A percentile compares a stretch with the other conserved stretches of the same genome.
Evolutionary conservation across 176 grass and related monocot species (phyloP).

Genomic region (Hsuehochloa calcarea): DNA sequence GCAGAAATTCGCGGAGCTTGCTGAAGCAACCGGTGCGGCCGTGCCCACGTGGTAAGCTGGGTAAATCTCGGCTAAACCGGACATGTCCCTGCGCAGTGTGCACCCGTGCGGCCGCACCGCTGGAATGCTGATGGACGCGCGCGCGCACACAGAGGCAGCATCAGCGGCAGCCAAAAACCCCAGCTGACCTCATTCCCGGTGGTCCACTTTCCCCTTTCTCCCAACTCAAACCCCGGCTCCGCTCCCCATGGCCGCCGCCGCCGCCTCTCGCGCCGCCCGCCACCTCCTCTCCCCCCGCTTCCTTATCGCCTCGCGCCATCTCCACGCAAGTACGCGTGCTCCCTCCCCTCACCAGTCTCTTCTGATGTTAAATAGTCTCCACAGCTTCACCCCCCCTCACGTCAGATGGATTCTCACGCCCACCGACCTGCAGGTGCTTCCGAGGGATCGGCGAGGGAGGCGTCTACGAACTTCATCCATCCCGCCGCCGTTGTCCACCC

Average conservation of each 20-base stretch:
- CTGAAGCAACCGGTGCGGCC: neutral
- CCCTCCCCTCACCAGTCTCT: neutral
- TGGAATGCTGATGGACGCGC: neutral
- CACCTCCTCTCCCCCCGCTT: conserved; percentile 6
- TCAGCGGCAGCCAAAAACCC: conserved; percentile 12
- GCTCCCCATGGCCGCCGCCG: conserved; percentile 42
- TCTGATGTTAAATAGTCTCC: neutral
- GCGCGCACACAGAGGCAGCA: neutral
- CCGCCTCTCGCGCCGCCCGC: conserved; percentile 26
- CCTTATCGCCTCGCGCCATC: conserved; percentile 17
- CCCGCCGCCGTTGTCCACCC: conserved; percentile 66
- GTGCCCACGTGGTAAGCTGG: neutral
- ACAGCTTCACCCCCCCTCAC: neutral
- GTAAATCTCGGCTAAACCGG: neutral
- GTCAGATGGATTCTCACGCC: neutral
- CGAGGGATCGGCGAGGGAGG: conserved; percentile 19
- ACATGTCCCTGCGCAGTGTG: too few relatives aligned
- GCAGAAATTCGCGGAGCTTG: neutral
- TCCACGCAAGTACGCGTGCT: conserved; percentile 44
- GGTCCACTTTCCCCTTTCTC: neutral
- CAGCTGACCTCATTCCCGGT: conserved; percentile 1
- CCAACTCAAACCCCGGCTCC: neutral
- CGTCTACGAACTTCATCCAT: conserved; percentile 38
- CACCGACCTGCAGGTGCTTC: conserved; percentile 14
- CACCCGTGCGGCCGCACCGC: neutral